Base-by-base conservation (phyloP, 192 early-diverging fungal species). In the Podochytrium sp. region DNA sequence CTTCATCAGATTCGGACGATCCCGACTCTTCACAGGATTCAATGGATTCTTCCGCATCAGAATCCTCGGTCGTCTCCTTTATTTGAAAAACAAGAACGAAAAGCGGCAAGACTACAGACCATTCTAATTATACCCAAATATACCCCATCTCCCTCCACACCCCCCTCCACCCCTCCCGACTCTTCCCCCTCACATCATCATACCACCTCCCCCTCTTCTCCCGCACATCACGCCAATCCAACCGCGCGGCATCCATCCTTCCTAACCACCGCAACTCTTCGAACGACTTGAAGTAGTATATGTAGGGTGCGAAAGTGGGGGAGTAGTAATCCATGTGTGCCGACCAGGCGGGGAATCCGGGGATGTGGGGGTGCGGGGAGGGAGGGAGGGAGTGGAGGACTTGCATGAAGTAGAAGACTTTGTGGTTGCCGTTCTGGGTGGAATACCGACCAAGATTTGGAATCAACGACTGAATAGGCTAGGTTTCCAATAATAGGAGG, bases 261-360 rank as follows among this genome's bases (percentile, higher is more conserved):
- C 34, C 56, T 7, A 71, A 20, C 18, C 1, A 1, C n/a, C 18
- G 10, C 38, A 71, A 18, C n/a, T 71, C 69, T 25, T 71, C 35
- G 18, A 25, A 59, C 6, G 69, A 71, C 2, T 60, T 41, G 34
- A 71, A 57, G 25, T 71, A 60, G 39, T 59, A 59, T 25, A 71
- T 39, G 32, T 71, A 71, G 7, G 69, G 69, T 29, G 49, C 69
- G 32, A 71, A 71, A n/a, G 39, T 39, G 27, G 69, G 52, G n/a
- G 52, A 53, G 60, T 71, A 71, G 56, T 71, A 71, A 20, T 71
- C 69, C 69, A 71, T 71, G 56, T 60, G 60, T 47, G 38, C 69
- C 37, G 25, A 32, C 69, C 69, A 71, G 18, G 16, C 18, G 1
- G 69, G 69, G 42, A 71, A 71, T 60, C 57, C 69, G 2, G 23